Percentiles rank a stretch among this genome's conserved stretches.
Conservation (phyloP, 306 rosid genomes). For the Gastrolobium villosum region DNA sequence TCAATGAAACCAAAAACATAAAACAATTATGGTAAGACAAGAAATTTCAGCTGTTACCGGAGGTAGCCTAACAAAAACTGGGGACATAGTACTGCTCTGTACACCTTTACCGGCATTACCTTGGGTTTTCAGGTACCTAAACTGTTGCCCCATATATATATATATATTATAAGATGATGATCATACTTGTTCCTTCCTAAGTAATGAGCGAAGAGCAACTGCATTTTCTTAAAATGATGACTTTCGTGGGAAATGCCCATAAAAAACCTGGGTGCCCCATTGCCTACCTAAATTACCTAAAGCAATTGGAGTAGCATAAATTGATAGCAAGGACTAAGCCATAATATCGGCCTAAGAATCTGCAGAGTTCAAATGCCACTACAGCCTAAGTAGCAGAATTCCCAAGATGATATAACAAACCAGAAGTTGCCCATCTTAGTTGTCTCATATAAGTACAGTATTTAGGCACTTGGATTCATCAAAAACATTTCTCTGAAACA, state of each 20-base stretch:
- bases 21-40: neutral
- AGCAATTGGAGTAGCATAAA: constrained; percentile 1
- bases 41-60: neutral
- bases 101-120: neutral
- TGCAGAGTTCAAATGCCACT: constrained; percentile 29
- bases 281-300: constrained; percentile 24
- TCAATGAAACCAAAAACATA: neutral
- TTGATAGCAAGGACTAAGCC: constrained; percentile 14
- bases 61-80: constrained; percentile 15
- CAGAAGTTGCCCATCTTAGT: constrained; percentile 46
- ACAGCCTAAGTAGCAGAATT: constrained; percentile 39
- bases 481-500: constrained; percentile 39
- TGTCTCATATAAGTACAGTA: constrained; percentile 30
- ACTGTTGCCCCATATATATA: neutral
- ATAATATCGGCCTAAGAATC: constrained; percentile 15
- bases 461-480: constrained; percentile 46
- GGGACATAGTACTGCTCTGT: neutral
- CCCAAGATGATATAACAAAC: neutral
- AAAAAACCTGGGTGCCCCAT: neutral
- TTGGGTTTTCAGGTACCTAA: constrained; percentile 35
- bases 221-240: neutral
- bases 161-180: neutral
- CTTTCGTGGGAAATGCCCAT: neutral
- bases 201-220: neutral
- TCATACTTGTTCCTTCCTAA: constrained; percentile 24